Base-by-base conservation (phyloP, 495 filamentous ascomycete species). In the Annulohypoxylon moriforme region DNA sequence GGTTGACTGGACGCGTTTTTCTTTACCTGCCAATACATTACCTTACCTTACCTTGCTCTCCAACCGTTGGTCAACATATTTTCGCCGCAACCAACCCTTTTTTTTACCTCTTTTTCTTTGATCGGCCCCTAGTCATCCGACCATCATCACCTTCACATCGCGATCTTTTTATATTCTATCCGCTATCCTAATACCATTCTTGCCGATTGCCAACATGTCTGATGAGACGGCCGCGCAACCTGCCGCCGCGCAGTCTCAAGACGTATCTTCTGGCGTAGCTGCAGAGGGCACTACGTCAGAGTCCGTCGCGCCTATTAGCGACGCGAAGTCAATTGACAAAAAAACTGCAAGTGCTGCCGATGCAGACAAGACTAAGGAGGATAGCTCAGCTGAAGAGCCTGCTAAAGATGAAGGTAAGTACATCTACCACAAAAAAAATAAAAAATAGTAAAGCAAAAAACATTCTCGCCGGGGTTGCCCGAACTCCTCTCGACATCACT, bases 1-100 rank as follows among this genome's bases (percentile, higher is more conserved):
- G 65, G 71, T 68, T 47, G 40, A 47, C 60, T 52, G 46, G 76
- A 78, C 75, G 74, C 75, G 76, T 78, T 78, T 78, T 77, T 74
- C 64, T 34, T 34, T 18, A 55, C 50, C 27, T 52, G 24, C 47
- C 47, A 50, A 11, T 27, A 50, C 44, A 47, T 66, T 56, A 56
- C 31, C n/a, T 36, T 13, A 56, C 52, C 29, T 24, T 52, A 14
- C 47, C 47, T 57, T 34, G 14, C 44, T 38, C 47, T 38, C 60
- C 57, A 72, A 60, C 69, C 56, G 53, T 67, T 69, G 64, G 61
- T 62, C 76, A 76, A 76, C 68, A 73, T 69, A 59, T 70, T 60
- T 67, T 53, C 71, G 69, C 71, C 69, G 57, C 71, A 64, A 62
- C 56, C 68, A 66, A 64, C 66, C 55, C 40, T 53, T 68, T 67